Evolutionary conservation across 306 rosid species (phyloP).

Genomic region (Vicia faba): DNA sequence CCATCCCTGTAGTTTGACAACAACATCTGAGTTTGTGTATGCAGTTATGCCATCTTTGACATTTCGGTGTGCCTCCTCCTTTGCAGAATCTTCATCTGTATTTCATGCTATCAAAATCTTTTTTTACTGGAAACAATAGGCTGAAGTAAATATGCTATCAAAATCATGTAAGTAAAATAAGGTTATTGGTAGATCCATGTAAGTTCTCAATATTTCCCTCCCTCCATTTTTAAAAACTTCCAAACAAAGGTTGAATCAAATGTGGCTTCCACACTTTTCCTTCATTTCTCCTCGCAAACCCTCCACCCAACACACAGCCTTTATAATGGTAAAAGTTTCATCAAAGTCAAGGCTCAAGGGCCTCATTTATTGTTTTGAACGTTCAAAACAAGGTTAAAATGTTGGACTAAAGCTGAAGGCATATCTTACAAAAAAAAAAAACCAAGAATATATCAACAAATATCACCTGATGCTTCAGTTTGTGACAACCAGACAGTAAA

Average conservation of each 20-base stretch:
- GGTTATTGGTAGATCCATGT: slow-evolving; percentile 6
- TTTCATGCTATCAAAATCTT: slow-evolving; percentile 27
- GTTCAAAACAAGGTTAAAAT: slow-evolving; percentile 28
- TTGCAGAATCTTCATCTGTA: slow-evolving; percentile 86
- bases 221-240: background rate
- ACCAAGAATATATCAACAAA: slow-evolving; percentile 23
- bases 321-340: slow-evolving; percentile 5
- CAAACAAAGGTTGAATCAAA: slow-evolving; percentile 1
- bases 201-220: background rate
- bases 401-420: background rate
- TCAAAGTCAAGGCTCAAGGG: slow-evolving; percentile 5
- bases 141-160: background rate
- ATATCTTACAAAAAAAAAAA: slow-evolving; percentile 17
- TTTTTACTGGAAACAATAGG: slow-evolving; percentile 28
- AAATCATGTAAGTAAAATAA: background rate
- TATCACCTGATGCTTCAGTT: slow-evolving; percentile 73
- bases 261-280: background rate
- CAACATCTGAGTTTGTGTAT: slow-evolving; percentile 79
- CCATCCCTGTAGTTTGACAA: slow-evolving; percentile 90
- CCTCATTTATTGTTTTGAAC: slow-evolving; percentile 26
- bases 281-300: background rate
- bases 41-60: slow-evolving; percentile 57
- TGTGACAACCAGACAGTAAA: slow-evolving; percentile 88
- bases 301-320: slow-evolving; percentile 2
- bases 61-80: slow-evolving; percentile 69